These are phyloP conservation scores for Priceomyces melissophilus DNA, from an alignment of 805 yeast genomes.

Conservation along the genomic window DNA sequence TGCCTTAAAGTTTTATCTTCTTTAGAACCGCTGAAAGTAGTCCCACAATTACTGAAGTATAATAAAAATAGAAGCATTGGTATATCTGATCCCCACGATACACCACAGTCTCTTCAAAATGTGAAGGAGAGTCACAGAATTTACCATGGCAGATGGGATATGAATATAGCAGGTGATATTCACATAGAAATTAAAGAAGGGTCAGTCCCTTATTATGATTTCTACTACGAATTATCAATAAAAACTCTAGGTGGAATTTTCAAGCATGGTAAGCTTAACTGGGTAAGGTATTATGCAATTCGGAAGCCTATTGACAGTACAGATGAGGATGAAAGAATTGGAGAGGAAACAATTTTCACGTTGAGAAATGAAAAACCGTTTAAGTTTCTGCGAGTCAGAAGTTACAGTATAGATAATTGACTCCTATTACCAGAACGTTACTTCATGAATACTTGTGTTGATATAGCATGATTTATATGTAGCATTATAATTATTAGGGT, in stretches of 20 bases:
- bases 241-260: constrained; percentile 53
- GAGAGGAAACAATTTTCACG: constrained; percentile 47
- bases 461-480: neutral
- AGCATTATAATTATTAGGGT: neutral
- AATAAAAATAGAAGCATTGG: constrained; percentile 17
- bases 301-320: constrained; percentile 31
- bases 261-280: constrained; percentile 65
- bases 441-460: neutral
- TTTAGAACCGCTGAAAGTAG: constrained; percentile 65
- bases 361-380: constrained; percentile 75
- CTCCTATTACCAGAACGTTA: neutral
- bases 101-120: constrained; percentile 11
- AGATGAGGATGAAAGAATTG: constrained; percentile 38
- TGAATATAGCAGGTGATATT: constrained; percentile 50
- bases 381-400: constrained; percentile 63
- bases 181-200: constrained; percentile 53
- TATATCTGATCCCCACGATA: constrained; percentile 1
- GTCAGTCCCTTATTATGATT: constrained; percentile 55
- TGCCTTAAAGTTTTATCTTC: constrained; percentile 68
- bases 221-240: constrained; percentile 61
- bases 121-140: constrained; percentile 31
- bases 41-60: constrained; percentile 48
- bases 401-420: constrained; percentile 19
- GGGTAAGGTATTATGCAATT: constrained; percentile 63
- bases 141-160: constrained; percentile 54